Evolutionary conservation across 345 rosid species (phyloP), one percentile per base, ranked within the genome.

Genomic region (Arabis alpina): DNA sequence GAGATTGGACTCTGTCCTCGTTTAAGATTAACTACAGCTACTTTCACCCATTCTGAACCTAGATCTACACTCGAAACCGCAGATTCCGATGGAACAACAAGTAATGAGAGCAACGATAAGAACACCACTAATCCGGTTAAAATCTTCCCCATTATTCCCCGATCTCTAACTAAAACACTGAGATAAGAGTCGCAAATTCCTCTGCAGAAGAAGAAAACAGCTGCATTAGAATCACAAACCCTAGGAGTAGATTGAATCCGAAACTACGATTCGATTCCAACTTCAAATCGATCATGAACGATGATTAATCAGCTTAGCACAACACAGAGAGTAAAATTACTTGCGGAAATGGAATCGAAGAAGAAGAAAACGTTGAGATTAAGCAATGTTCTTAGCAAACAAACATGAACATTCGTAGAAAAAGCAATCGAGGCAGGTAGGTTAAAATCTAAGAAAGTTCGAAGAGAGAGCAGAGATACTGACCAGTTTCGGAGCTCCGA

Each of bases 41-140:
- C 96, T 78, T 92, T 95, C 8, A 90, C 10, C 93, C 88, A 95
- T 80, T 95, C 98, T 2, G 99, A 87, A 10, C 99, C 99, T 63
- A 95, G 92, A 92, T 95, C 99, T 82, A 94, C 68, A 79, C 98
- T 91, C 40, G 87, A 82, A 52, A 92, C 97, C 3, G 98, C 98
- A 0, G 97, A 87, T 60, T 88, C 83, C 6, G 93, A 81, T 59
- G 82, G 85, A 19, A 61, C 45, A 9, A 42, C 36, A 12, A 63
- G 59, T 49, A 82, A 19, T 2, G 75, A 83, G 19, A 83, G 55
- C 47, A 77, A 71, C 30, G 76, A 64, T 30, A 84, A 63, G 13
- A 82, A 65, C 34, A 81, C 11, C 72, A 74, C 79, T 44, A 82
- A 69, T 58, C 73, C 72, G 25, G 66, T 55, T 25, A 72, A 15